Conservation (phyloP, 257 asterid species). For the Solanum chilense region DNA sequence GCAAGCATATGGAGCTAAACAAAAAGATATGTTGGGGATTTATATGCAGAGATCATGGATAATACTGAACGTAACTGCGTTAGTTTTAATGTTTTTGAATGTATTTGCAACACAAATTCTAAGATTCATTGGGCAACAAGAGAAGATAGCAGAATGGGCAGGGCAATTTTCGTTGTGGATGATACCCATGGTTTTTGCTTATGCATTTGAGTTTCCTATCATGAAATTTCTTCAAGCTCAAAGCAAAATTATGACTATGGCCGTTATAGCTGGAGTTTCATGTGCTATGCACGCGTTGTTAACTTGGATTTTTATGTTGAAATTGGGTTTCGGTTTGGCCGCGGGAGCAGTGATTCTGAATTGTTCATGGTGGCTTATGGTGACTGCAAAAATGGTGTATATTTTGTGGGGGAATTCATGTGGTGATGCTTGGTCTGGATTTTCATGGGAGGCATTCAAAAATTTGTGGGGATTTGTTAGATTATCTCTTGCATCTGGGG, state of each 20-base stretch:
- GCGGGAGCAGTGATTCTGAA: background rate
- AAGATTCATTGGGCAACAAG: background rate
- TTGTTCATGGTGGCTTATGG: conserved; percentile 3
- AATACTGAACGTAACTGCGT: background rate
- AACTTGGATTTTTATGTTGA: conserved; percentile 3
- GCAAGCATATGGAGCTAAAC: conserved; percentile 10
- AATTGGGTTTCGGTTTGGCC: background rate
- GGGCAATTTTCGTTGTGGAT: conserved; percentile 1
- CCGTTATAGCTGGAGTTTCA: background rate
- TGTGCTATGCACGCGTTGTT: background rate
- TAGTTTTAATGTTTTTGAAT: background rate
- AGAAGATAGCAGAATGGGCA: background rate
- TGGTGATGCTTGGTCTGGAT: conserved; percentile 11
- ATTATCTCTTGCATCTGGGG: conserved; percentile 3
- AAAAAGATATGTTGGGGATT: background rate
- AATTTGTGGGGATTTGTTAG: conserved; percentile 5
- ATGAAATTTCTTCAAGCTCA: conserved; percentile 8
- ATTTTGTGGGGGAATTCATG: background rate
- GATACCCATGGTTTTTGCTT: conserved; percentile 9
- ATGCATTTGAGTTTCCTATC: background rate
- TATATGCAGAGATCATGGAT: conserved; percentile 17
- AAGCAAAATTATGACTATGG: conserved; percentile 4
- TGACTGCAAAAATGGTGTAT: background rate
- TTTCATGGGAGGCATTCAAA: background rate
- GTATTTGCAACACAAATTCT: conserved; percentile 3